These are phyloP conservation scores for Pseudogymnoascus verrucosus DNA, from an alignment of 2,329 filamentous ascomycete genomes.

Conservation along the genomic window DNA sequence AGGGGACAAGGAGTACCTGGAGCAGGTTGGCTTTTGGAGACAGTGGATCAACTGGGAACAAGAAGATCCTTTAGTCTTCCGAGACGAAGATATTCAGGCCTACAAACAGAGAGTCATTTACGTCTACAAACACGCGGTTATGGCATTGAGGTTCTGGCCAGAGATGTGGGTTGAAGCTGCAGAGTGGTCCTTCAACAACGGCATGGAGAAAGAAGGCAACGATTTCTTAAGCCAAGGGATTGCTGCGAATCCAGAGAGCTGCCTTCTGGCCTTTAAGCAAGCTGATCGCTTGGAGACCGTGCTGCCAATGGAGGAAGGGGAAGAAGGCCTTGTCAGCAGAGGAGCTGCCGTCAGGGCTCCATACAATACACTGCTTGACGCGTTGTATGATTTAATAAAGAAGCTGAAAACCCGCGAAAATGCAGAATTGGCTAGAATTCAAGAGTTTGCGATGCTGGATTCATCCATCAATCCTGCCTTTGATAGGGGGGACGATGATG, in stretches of 20 bases:
- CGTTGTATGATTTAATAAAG: conserved; percentile 79
- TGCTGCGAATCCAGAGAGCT: conserved; percentile 86
- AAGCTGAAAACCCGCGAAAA: conserved; percentile 59
- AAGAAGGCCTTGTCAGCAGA: conserved; percentile 54
- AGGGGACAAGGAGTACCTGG: conserved; percentile 73
- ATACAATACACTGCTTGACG: conserved; percentile 74
- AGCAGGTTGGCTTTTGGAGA: conserved; percentile 85
- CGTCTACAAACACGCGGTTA: conserved; percentile 86
- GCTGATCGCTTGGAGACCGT: conserved; percentile 80
- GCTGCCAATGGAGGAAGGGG: conserved; percentile 67
- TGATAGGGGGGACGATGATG: conserved; percentile 44
- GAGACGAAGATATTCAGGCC: conserved; percentile 66
- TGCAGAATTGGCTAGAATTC: conserved; percentile 47
- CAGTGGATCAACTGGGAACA: conserved; percentile 95
- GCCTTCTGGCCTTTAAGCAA: conserved; percentile 79
- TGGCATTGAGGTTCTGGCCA: conserved; percentile 90
- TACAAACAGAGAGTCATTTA: conserved; percentile 78
- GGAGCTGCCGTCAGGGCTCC: conserved; percentile 64
- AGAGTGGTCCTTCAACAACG: conserved; percentile 82
- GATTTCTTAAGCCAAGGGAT: conserved; percentile 77
- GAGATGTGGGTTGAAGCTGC: conserved; percentile 94
- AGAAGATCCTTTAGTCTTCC: conserved; percentile 79
- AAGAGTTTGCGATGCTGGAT: conserved; percentile 37
- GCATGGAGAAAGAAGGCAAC: conserved; percentile 54
- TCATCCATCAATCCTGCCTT: conserved; percentile 31